These are phyloP conservation scores for Colletotrichum incanum DNA, from an alignment of 2,329 filamentous ascomycete species.

Conservation along the genomic window DNA sequence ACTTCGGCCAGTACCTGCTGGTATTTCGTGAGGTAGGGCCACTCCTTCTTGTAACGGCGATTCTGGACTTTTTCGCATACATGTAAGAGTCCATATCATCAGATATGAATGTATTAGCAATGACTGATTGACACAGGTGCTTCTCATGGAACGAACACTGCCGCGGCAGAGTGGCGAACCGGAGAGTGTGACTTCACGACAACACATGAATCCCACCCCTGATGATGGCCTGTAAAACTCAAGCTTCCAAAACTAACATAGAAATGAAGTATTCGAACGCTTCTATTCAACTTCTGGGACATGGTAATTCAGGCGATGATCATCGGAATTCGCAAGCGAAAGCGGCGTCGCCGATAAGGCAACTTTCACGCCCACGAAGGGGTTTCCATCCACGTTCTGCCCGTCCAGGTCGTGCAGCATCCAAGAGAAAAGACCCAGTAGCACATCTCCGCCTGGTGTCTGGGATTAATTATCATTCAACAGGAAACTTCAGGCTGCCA, in stretches of 20 bases:
- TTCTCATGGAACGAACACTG: not conserved
- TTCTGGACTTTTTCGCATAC: not conserved
- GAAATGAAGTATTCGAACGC: not conserved
- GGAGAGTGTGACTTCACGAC: slow-evolving; percentile 20
- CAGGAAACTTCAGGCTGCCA: not conserved
- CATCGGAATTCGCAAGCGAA: not conserved
- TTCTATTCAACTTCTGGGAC: not conserved
- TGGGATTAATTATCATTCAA: no score
- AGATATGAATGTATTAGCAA: no score
- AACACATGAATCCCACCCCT: not conserved
- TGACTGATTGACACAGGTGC: not conserved
- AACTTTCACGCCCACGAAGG: not conserved
- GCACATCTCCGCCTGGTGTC: not conserved
- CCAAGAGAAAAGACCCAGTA: not conserved
- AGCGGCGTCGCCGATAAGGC: not conserved
- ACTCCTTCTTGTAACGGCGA: not conserved
- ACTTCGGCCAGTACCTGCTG: not conserved
- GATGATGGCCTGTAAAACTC: not conserved
- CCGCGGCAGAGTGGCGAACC: not conserved
- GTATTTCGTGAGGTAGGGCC: not conserved
- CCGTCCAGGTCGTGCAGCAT: not conserved
- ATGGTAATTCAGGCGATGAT: not conserved
- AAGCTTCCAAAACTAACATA: not conserved
- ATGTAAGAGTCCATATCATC: not conserved
- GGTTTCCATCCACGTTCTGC: slow-evolving; percentile 1